A percentile compares a stretch with the other conserved stretches of the same genome.
phyloP scores from a whole-genome alignment of 2,329 filamentous ascomycete genomes.

The Cercospora janseana region DNA sequence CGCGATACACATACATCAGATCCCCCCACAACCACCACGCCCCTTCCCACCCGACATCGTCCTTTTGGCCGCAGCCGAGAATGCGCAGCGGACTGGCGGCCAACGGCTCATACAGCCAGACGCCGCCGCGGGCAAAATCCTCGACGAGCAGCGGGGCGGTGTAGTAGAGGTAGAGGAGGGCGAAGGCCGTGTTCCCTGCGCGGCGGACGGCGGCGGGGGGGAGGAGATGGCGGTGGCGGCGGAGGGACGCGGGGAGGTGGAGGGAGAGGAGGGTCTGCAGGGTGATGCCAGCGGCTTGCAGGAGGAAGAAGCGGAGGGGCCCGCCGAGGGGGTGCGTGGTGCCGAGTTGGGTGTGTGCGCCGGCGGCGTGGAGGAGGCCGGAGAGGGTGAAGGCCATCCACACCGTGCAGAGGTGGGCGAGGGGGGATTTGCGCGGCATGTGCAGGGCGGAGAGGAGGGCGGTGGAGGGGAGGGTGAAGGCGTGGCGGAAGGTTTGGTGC shows the following conservation, averaged over 20 bases:
- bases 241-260: constrained; percentile 35
- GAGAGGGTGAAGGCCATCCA: constrained; percentile 63
- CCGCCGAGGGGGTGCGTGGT: constrained; percentile 55
- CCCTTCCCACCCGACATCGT: constrained; percentile 69
- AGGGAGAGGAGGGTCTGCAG: constrained; percentile 53
- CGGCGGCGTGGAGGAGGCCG: constrained; percentile 67
- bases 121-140: constrained; percentile 69
- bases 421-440: constrained; percentile 36
- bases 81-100: constrained; percentile 69
- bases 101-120: constrained; percentile 82
- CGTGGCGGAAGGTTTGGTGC: constrained; percentile 84
- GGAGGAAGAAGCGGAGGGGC: constrained; percentile 66
- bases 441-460: constrained; percentile 43
- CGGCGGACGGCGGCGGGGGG: constrained; percentile 42
- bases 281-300: constrained; percentile 65
- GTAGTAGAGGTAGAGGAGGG: constrained; percentile 64
- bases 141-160: constrained; percentile 68
- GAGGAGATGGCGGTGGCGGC: background rate
- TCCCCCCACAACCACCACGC: constrained; percentile 44
- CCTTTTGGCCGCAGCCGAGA: constrained; percentile 60
- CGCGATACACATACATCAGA: constrained; percentile 58
- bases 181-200: constrained; percentile 60
- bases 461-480: constrained; percentile 61
- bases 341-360: constrained; percentile 65
- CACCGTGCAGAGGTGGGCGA: constrained; percentile 44